Conservation (phyloP, 345 rosid species). For the Lagerstroemia speciosa region DNA sequence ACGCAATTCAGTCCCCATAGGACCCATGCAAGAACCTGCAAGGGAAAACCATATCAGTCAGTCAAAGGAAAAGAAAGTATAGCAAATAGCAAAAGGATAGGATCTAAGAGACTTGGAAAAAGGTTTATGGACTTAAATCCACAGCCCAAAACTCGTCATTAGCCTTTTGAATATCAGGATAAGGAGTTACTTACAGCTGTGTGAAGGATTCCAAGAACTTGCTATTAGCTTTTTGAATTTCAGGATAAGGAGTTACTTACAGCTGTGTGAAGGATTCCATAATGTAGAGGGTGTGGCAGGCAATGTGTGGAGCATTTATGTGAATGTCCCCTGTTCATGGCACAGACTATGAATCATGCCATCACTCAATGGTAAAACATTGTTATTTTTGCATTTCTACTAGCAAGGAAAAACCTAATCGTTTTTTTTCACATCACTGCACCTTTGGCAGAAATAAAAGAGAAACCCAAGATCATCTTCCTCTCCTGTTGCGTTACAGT, state of each 20-base stretch:
- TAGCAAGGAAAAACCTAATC: not conserved
- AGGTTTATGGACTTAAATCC: not conserved
- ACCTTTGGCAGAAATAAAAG: not conserved
- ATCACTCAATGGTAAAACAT: not conserved
- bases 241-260: slow-evolving; percentile 15
- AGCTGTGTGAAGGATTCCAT: slow-evolving; percentile 28
- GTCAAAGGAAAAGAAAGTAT: not conserved
- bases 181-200: slow-evolving; percentile 19
- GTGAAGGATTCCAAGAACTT: slow-evolving; percentile 22
- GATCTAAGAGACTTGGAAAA: not conserved
- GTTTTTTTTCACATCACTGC: too few relatives aligned
- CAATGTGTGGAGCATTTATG: slow-evolving; percentile 28
- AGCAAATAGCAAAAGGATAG: not conserved
- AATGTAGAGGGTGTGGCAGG: slow-evolving; percentile 13
- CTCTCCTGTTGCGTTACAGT: too few relatives aligned
- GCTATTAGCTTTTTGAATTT: not conserved
- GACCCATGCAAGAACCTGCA: slow-evolving; percentile 16
- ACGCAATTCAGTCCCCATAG: slow-evolving; percentile 20
- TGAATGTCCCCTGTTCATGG: not conserved
- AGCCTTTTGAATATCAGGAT: not conserved
- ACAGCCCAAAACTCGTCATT: not conserved
- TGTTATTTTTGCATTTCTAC: not conserved
- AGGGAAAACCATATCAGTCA: not conserved
- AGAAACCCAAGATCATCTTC: not conserved
- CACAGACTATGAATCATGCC: not conserved